A percentile compares a stretch with the other conserved stretches of the same genome.
phyloP scores from a whole-genome alignment of 495 filamentous ascomycete species.

The Talaromyces adpressus region DNA sequence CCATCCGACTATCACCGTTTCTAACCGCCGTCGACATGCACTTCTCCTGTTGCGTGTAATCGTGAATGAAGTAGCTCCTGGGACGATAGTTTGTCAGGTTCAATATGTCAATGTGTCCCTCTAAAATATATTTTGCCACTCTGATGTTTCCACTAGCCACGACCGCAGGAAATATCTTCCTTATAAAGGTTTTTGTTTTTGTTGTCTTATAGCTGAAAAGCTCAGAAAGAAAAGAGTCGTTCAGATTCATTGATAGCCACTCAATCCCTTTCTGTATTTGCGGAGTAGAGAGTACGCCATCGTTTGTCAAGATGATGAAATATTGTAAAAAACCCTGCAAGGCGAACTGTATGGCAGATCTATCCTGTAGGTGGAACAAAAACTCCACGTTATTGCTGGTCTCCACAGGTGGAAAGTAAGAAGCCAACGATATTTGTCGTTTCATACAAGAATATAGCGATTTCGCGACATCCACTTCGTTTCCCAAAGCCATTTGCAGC shows the following conservation, averaged over 20 bases:
- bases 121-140: background rate
- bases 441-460: background rate
- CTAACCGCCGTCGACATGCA: background rate
- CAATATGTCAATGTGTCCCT: background rate
- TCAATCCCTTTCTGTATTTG: background rate
- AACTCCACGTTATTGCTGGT: background rate
- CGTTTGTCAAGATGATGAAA: background rate
- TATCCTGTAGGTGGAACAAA: too few relatives aligned
- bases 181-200: background rate
- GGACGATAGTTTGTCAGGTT: background rate
- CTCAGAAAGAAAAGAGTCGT: background rate
- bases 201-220: background rate
- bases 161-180: conserved; percentile 2
- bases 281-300: background rate
- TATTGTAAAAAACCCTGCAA: background rate
- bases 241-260: background rate
- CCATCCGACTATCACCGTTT: background rate
- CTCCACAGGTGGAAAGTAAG: background rate
- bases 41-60: background rate
- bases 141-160: background rate
- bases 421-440: background rate
- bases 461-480: background rate
- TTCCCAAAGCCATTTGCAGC: background rate
- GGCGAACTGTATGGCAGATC: background rate
- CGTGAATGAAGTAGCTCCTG: too few relatives aligned